phyloP scores from a whole-genome alignment of 2,329 filamentous ascomycete genomes.

The Arthroderma sp. region DNA sequence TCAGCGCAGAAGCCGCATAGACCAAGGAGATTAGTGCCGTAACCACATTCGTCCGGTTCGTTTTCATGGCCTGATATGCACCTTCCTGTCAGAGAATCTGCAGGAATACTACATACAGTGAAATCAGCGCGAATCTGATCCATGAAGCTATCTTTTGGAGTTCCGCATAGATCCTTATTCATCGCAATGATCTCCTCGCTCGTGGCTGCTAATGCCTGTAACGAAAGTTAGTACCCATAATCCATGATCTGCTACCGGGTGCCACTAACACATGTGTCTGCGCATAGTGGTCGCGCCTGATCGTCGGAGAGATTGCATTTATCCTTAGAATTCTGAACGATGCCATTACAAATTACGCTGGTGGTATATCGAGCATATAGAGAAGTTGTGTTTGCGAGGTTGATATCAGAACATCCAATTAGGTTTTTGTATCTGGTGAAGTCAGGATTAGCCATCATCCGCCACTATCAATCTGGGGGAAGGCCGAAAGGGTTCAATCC shows the following conservation, averaged over 20 bases:
- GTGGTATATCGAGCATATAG: slow-evolving; percentile 90
- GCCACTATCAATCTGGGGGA: not conserved
- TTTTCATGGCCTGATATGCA: slow-evolving; percentile 70
- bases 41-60: slow-evolving; percentile 80
- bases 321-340: slow-evolving; percentile 74
- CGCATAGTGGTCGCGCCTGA: slow-evolving; percentile 65
- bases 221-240: slow-evolving; percentile 9
- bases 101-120: slow-evolving; percentile 71
- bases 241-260: not conserved
- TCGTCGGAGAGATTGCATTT: slow-evolving; percentile 53
- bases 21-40: slow-evolving; percentile 53
- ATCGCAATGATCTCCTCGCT: slow-evolving; percentile 77
- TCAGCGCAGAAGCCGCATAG: slow-evolving; percentile 77
- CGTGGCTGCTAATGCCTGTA: slow-evolving; percentile 63
- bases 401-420: slow-evolving; percentile 66
- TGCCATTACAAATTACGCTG: slow-evolving; percentile 81
- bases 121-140: slow-evolving; percentile 83
- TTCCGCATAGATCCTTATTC: slow-evolving; percentile 59
- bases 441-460: not conserved
- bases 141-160: slow-evolving; percentile 50
- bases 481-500: slow-evolving; percentile 16
- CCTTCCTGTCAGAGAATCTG: slow-evolving; percentile 57
- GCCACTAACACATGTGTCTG: slow-evolving; percentile 64
- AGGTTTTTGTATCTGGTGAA: slow-evolving; percentile 59
- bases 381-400: slow-evolving; percentile 63